A percentile compares a stretch with the other conserved stretches of the same genome.
phyloP scores from a whole-genome alignment of 2,329 filamentous ascomycete genomes.

The Gaeumannomyces sp. region DNA sequence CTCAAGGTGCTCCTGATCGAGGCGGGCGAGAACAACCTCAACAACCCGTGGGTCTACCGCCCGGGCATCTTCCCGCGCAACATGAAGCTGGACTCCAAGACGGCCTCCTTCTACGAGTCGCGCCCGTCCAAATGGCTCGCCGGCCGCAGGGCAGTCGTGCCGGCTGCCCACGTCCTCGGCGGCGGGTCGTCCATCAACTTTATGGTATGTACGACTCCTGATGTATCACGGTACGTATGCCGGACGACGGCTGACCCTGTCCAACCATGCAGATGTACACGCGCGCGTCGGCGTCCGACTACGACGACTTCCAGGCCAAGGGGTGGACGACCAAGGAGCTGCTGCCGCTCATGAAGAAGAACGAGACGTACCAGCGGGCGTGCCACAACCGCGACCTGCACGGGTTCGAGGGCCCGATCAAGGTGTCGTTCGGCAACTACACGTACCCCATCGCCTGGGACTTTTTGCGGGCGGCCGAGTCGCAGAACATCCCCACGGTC shows the following conservation, averaged over 20 bases:
- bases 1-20: conserved; percentile 64
- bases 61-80: conserved; percentile 73
- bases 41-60: conserved; percentile 72
- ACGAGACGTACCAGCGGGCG: conserved; percentile 69
- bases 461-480: conserved; percentile 66
- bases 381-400: conserved; percentile 62
- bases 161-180: conserved; percentile 65
- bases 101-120: conserved; percentile 75
- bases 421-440: conserved; percentile 76
- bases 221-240: neutral
- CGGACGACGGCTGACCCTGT: neutral
- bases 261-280: conserved; percentile 56
- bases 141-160: conserved; percentile 67
- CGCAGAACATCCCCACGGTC: conserved; percentile 67
- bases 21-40: conserved; percentile 65
- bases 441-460: conserved; percentile 79
- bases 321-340: conserved; percentile 75
- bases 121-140: conserved; percentile 66
- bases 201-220: conserved; percentile 43
- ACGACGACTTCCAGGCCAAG: conserved; percentile 73
- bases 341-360: conserved; percentile 71
- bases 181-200: conserved; percentile 73
- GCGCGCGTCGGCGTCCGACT: conserved; percentile 63
- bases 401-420: conserved; percentile 74
- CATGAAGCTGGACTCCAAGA: conserved; percentile 75